A percentile compares a stretch with the other conserved stretches of the same genome.
phyloP scores from a whole-genome alignment of 441 rosid genomes.

The Populus hybrid region DNA sequence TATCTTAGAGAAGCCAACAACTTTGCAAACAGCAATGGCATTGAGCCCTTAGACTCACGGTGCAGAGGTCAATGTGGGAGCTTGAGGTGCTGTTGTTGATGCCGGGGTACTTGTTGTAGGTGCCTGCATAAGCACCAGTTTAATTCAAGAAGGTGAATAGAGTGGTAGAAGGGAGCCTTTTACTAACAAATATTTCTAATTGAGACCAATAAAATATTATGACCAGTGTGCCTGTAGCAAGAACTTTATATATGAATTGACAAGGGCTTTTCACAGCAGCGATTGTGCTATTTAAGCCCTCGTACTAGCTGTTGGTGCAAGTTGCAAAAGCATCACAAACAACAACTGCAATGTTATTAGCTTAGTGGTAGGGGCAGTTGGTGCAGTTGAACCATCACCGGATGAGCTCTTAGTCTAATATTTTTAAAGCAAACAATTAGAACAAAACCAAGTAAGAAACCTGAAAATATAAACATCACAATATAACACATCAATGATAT shows the following conservation, averaged over 20 bases:
- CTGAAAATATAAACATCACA: background rate
- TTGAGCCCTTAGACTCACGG: slow-evolving; percentile 26
- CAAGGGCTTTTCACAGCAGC: background rate
- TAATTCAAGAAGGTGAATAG: background rate
- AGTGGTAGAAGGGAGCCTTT: background rate
- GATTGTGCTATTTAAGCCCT: background rate
- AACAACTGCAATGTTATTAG: slow-evolving; percentile 25
- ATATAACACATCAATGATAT: background rate
- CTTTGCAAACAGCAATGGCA: background rate
- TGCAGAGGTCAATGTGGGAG: slow-evolving; percentile 31
- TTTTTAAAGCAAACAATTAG: background rate
- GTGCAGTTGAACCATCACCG: slow-evolving; percentile 54
- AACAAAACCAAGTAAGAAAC: background rate
- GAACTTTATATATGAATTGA: background rate
- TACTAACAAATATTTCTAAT: background rate
- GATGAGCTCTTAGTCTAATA: slow-evolving; percentile 58
- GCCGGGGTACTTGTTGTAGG: slow-evolving; percentile 40
- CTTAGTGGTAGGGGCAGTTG: slow-evolving; percentile 47
- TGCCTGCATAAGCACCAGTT: slow-evolving; percentile 27
- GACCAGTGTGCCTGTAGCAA: background rate
- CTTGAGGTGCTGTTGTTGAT: slow-evolving; percentile 32
- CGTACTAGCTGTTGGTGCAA: background rate
- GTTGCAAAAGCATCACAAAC: background rate
- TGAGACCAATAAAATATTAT: background rate
- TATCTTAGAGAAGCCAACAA: background rate